phyloP scores from a whole-genome alignment of 495 filamentous ascomycete species.

The Xylaria sp. region DNA sequence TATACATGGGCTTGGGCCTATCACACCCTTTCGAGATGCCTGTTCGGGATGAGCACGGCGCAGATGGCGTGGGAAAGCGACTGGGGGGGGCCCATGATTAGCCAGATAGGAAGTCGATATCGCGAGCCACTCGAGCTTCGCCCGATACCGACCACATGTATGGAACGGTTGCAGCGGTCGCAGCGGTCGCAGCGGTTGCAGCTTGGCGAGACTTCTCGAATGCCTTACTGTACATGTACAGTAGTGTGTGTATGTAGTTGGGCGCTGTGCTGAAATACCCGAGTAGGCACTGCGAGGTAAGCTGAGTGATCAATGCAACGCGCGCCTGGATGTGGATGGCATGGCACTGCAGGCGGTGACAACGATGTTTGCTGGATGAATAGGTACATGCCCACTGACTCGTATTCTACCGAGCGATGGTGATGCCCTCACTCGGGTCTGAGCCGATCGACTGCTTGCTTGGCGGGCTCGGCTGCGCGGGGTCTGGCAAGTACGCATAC shows the following conservation, averaged over 20 bases:
- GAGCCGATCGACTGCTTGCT: background rate
- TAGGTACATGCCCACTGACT: background rate
- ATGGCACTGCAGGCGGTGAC: background rate
- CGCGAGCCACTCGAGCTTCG: slow-evolving; percentile 5
- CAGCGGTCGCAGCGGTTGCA: slow-evolving; percentile 1
- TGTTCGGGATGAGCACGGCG: slow-evolving; percentile 21
- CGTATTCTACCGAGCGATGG: background rate
- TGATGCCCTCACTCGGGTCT: background rate
- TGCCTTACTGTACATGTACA: too few relatives aligned
- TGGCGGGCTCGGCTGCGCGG: background rate
- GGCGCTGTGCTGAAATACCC: background rate
- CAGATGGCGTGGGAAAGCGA: background rate
- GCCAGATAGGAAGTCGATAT: slow-evolving; percentile 4
- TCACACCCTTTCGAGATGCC: slow-evolving; percentile 15
- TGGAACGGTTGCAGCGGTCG: slow-evolving; percentile 14
- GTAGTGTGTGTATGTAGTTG: too few relatives aligned
- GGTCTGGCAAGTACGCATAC: too few relatives aligned
- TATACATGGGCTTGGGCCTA: slow-evolving; percentile 13
- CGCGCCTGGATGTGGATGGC: background rate
- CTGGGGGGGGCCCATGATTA: background rate
- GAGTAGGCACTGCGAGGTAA: slow-evolving; percentile 19
- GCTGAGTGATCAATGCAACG: slow-evolving; percentile 22
- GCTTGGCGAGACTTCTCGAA: slow-evolving; percentile 18
- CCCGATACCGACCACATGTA: background rate
- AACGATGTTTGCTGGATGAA: background rate